A percentile compares a stretch with the other conserved stretches of the same genome.
Evolutionary conservation across 768 basidiomycete species (phyloP).

Genomic region (Sutorius australiensis): DNA sequence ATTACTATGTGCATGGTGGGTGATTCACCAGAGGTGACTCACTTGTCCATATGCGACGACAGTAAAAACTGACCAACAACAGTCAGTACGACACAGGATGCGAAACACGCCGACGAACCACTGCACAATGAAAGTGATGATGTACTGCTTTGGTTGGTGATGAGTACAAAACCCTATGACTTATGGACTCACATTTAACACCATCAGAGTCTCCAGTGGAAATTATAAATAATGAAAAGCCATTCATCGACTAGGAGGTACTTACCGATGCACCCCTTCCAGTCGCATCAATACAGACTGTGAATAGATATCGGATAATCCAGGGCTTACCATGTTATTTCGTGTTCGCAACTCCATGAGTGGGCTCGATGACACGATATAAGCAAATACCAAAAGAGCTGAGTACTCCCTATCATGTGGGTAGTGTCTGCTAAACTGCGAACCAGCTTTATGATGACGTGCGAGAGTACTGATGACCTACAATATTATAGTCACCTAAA

Average conservation of each 20-base stretch:
- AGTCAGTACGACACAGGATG: neutral
- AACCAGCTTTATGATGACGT: neutral
- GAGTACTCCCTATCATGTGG: slow-evolving; percentile 1
- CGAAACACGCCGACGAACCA: slow-evolving; percentile 1
- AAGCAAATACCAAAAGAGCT: neutral
- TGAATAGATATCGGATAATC: too few relatives aligned
- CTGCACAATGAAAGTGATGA: neutral
- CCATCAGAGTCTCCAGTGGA: neutral
- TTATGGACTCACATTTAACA: neutral
- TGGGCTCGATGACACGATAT: neutral
- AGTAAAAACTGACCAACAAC: slow-evolving; percentile 9
- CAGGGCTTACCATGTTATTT: neutral
- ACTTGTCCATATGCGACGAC: slow-evolving; percentile 15
- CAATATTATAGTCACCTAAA: slow-evolving; percentile 3
- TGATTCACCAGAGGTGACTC: neutral
- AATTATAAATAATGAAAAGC: neutral
- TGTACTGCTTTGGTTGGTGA: neutral
- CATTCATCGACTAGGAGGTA: neutral
- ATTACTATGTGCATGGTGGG: neutral
- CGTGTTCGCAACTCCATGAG: neutral
- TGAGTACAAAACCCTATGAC: neutral
- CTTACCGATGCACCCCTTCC: slow-evolving; percentile 10
- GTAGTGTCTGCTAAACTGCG: slow-evolving; percentile 5
- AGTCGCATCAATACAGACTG: neutral
- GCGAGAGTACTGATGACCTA: neutral